Conservation (phyloP, 1,284 basidiomycete species). For the Cryptococcus jaspeensis region DNA sequence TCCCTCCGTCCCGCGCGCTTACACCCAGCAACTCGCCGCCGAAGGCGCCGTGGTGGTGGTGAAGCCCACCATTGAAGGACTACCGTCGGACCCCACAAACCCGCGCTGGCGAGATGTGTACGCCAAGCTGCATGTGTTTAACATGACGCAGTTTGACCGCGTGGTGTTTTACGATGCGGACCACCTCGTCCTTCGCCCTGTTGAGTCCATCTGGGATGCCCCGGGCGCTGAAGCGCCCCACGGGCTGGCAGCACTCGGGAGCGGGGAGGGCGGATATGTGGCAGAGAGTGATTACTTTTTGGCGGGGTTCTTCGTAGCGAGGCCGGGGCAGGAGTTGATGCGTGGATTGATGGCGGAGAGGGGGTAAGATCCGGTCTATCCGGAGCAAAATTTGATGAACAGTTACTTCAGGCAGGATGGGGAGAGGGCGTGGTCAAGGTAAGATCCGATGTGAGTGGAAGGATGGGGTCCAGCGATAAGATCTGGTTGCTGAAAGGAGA, state of each 20-base stretch:
- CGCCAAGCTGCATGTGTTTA: constrained; percentile 14
- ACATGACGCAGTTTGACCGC: constrained; percentile 15
- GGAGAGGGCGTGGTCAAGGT: no score
- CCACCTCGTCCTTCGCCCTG: constrained; percentile 2
- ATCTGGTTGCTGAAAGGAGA: no score
- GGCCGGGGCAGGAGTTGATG: constrained; percentile 62
- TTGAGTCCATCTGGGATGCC: constrained; percentile 16
- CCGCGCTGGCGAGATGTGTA: constrained; percentile 4
- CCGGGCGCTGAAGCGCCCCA: not conserved
- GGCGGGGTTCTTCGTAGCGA: constrained; percentile 11
- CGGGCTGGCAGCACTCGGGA: constrained; percentile 7
- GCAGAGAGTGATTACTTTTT: constrained; percentile 3
- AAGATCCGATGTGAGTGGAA: no score
- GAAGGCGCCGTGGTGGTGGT: not conserved
- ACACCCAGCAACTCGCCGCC: not conserved
- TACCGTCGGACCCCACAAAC: not conserved
- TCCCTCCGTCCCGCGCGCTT: not conserved
- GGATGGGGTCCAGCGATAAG: no score
- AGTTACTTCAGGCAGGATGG: no score
- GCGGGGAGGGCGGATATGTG: not conserved
- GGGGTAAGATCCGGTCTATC: constrained; percentile 8
- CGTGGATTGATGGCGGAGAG: constrained; percentile 81
- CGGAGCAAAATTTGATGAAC: constrained; percentile 8
- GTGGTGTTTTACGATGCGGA: constrained; percentile 13
- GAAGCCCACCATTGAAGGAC: not conserved